phyloP scores from a whole-genome alignment of 73 alveolate genomes.

The Durusdinium trenchii region DNA sequence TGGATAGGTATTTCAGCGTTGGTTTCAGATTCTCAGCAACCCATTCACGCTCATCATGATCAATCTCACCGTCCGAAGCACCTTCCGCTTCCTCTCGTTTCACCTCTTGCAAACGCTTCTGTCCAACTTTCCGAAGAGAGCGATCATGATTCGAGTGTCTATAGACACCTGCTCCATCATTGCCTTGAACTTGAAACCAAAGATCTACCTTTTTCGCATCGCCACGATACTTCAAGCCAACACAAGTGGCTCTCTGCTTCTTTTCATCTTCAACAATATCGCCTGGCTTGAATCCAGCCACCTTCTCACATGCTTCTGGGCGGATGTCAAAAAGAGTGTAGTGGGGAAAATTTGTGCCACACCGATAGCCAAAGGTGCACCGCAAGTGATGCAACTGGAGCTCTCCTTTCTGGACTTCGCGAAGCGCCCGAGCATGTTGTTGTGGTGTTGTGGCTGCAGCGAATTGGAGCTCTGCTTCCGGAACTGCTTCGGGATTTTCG shows the following conservation, averaged over 20 bases:
- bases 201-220: slow-evolving; percentile 41
- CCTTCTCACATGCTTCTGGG: slow-evolving; percentile 70
- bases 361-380: slow-evolving; percentile 54
- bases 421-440: background rate
- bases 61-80: slow-evolving; percentile 75
- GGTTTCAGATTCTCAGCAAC: slow-evolving; percentile 29
- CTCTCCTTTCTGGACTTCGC: slow-evolving; percentile 40
- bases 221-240: slow-evolving; percentile 62
- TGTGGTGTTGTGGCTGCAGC: background rate
- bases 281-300: slow-evolving; percentile 38
- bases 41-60: slow-evolving; percentile 72
- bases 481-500: background rate
- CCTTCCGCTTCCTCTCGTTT: slow-evolving; percentile 38
- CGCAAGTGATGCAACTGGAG: slow-evolving; percentile 71
- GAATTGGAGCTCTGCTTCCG: background rate
- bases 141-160: background rate
- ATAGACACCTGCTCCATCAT: slow-evolving; percentile 41
- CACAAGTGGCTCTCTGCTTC: slow-evolving; percentile 23
- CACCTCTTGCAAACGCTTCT: background rate
- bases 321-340: slow-evolving; percentile 45
- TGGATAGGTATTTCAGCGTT: background rate
- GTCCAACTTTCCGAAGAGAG: slow-evolving; percentile 1
- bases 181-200: slow-evolving; percentile 38
- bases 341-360: slow-evolving; percentile 46
- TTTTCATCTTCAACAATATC: slow-evolving; percentile 41